phyloP scores from a whole-genome alignment of 441 rosid species.

The Viola pubescens region DNA sequence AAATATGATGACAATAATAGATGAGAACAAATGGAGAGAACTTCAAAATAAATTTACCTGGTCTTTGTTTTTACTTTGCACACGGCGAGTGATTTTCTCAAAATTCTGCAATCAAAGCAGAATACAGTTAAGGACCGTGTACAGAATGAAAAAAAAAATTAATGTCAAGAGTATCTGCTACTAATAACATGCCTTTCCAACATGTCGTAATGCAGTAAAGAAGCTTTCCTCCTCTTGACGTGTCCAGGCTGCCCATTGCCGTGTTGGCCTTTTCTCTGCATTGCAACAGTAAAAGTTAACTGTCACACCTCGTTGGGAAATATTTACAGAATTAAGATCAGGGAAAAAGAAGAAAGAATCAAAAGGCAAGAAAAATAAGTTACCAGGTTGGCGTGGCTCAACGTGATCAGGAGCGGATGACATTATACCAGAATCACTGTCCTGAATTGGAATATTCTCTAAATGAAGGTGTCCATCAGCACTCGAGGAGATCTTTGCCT shows the following conservation, averaged over 20 bases:
- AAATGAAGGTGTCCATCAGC: conserved; percentile 32
- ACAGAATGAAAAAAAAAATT: neutral
- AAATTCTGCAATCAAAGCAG: conserved; percentile 57
- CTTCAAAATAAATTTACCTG: conserved; percentile 49
- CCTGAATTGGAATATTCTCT: conserved; percentile 36
- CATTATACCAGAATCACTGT: conserved; percentile 30
- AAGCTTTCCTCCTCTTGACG: conserved; percentile 97
- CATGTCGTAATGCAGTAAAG: conserved; percentile 95
- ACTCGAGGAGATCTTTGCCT: conserved; percentile 34
- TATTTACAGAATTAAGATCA: conserved; percentile 6
- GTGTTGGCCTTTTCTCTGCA: conserved; percentile 75
- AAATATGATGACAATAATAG: conserved; percentile 9
- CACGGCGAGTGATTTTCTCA: conserved; percentile 93
- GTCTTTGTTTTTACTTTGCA: conserved; percentile 96
- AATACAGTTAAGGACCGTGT: conserved; percentile 13
- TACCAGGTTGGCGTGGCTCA: conserved; percentile 51
- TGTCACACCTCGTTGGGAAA: neutral
- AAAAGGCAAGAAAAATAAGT: conserved; percentile 18
- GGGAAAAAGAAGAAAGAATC: neutral
- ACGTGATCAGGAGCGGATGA: conserved; percentile 31
- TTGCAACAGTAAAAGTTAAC: neutral
- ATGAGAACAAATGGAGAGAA: conserved; percentile 13
- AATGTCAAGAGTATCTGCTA: conserved; percentile 7
- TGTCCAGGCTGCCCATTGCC: conserved; percentile 99
- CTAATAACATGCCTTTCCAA: conserved; percentile 67